Conservation (phyloP, 1,284 basidiomycete genomes). For the Cutaneotrichosporon cyanovorans region DNA sequence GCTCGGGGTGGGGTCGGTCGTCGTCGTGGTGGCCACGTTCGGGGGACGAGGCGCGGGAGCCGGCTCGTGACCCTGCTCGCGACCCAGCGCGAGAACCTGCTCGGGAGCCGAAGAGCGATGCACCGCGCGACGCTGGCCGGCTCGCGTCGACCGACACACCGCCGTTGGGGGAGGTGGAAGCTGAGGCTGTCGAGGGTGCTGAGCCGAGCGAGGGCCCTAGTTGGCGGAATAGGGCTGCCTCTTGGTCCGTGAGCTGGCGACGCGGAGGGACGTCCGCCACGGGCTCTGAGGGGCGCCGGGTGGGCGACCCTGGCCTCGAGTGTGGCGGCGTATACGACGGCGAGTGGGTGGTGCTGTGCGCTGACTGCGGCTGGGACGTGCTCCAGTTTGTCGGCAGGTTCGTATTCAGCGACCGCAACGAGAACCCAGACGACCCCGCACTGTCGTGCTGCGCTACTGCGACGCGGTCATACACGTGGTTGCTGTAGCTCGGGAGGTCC, state of each 20-base stretch:
- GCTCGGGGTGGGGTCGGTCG: constrained; percentile 1
- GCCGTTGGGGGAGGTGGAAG: neutral
- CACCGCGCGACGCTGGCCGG: neutral
- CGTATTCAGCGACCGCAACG: neutral
- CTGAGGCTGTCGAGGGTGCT: constrained; percentile 12
- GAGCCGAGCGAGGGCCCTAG: constrained; percentile 43
- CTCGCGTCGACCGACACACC: neutral
- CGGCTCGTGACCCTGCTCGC: constrained; percentile 29
- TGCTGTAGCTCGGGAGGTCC: constrained; percentile 75
- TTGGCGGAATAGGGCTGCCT: constrained; percentile 68
- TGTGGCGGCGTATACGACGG: constrained; percentile 32
- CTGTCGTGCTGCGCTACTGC: constrained; percentile 56
- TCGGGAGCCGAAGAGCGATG: constrained; percentile 7
- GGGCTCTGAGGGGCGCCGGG: constrained; percentile 1
- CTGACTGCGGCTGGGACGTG: neutral
- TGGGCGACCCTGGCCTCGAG: constrained; percentile 34
- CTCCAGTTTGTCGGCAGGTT: neutral
- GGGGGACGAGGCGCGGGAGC: constrained; percentile 47
- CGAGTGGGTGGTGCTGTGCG: constrained; percentile 19
- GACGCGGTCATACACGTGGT: constrained; percentile 81
- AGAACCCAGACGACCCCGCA: constrained; percentile 24
- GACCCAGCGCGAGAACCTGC: constrained; percentile 11
- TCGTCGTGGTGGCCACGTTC: constrained; percentile 26
- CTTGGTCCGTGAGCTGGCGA: constrained; percentile 58
- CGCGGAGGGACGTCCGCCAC: constrained; percentile 38